Conservation (phyloP, 2,329 filamentous ascomycete species). For the Golovinomyces cichoracearum region DNA sequence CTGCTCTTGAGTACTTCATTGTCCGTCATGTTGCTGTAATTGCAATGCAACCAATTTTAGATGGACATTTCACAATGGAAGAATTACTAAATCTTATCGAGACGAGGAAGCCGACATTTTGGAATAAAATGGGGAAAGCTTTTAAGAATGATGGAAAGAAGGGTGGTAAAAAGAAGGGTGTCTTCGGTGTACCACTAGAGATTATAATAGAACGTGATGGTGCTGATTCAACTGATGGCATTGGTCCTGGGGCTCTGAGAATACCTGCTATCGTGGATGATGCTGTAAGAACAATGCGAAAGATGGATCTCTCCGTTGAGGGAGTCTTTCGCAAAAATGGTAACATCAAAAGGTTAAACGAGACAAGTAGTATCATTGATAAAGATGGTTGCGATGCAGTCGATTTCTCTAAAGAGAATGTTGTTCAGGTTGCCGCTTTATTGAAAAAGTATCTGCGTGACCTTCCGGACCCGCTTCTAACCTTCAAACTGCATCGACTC, state of each 20-base stretch:
- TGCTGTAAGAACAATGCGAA: slow-evolving; percentile 77
- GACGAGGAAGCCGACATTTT: slow-evolving; percentile 77
- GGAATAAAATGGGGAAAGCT: slow-evolving; percentile 93
- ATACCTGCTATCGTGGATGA: slow-evolving; percentile 93
- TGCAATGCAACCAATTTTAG: slow-evolving; percentile 78
- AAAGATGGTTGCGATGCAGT: slow-evolving; percentile 61
- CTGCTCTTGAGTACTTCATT: slow-evolving; percentile 89
- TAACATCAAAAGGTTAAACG: slow-evolving; percentile 81
- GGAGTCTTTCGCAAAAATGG: slow-evolving; percentile 98
- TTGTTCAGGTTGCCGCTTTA: slow-evolving; percentile 78
- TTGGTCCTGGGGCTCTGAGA: slow-evolving; percentile 70
- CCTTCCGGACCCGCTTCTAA: slow-evolving; percentile 80
- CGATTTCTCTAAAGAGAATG: slow-evolving; percentile 65
- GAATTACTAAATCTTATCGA: slow-evolving; percentile 84
- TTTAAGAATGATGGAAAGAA: slow-evolving; percentile 70
- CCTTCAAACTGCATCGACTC: slow-evolving; percentile 74
- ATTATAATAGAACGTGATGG: slow-evolving; percentile 76
- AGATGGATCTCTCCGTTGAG: slow-evolving; percentile 97
- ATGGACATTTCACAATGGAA: slow-evolving; percentile 75
- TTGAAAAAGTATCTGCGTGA: slow-evolving; percentile 89
- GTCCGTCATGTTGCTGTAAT: slow-evolving; percentile 84
- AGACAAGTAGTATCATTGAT: slow-evolving; percentile 67
- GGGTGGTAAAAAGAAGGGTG: slow-evolving; percentile 65
- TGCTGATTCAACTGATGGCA: slow-evolving; percentile 89
- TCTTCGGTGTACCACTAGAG: slow-evolving; percentile 77